Conservation (phyloP, 805 yeast genomes). For the Schwanniomyces occidentalis region DNA sequence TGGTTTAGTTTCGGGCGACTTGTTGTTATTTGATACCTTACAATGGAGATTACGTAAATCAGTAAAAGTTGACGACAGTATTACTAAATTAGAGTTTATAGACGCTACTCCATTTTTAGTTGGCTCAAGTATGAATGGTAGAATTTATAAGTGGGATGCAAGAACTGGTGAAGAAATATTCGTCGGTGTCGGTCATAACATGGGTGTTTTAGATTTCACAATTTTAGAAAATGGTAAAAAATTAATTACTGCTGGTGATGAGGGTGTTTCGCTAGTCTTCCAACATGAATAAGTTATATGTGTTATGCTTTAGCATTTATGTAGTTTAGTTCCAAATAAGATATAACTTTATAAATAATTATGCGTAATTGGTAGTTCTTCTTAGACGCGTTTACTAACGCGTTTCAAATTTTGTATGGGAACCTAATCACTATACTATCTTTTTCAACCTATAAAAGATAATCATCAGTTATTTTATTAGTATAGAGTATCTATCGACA, state of each 20-base stretch:
- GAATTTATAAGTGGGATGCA: conserved; percentile 82
- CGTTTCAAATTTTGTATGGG: no score
- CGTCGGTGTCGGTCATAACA: conserved; percentile 87
- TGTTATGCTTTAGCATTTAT: no score
- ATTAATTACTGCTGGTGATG: conserved; percentile 93
- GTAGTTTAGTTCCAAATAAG: no score
- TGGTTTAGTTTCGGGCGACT: conserved; percentile 86
- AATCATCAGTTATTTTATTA: not conserved
- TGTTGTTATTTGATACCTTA: conserved; percentile 77
- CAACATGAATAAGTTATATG: conserved; percentile 13
- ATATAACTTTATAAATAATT: not conserved
- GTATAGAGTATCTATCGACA: not conserved
- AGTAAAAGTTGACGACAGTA: conserved; percentile 72
- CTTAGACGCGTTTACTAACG: conserved; percentile 1
- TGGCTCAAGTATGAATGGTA: conserved; percentile 83
- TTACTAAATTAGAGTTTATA: conserved; percentile 75
- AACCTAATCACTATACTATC: not conserved
- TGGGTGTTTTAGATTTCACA: conserved; percentile 89
- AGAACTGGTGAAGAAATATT: conserved; percentile 79
- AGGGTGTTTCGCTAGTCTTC: conserved; percentile 85
- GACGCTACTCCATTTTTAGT: conserved; percentile 57
- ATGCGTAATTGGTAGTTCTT: not conserved
- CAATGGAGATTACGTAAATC: conserved; percentile 85
- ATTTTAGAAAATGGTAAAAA: conserved; percentile 64
- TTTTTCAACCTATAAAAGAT: not conserved